Evolutionary conservation across 305 asterid genomes (phyloP), one percentile per base, ranked within the genome.

Genomic region (Rubia balearica): DNA sequence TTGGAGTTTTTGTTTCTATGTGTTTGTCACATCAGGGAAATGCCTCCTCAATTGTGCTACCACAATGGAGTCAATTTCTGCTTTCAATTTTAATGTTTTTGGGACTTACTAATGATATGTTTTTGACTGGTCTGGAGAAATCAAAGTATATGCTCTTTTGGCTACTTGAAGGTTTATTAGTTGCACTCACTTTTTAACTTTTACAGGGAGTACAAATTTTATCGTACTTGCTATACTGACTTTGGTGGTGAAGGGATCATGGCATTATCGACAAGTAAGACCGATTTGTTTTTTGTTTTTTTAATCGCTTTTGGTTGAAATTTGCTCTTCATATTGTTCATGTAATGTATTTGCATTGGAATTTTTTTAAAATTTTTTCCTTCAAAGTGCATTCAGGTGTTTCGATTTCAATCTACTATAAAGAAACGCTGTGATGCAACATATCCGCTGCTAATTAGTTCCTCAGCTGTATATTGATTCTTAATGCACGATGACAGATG

Each of bases 241-340:
- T 48, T 82, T 93, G 91, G 83, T 82, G 62, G 76, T 90, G 36
- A 90, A 93, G 74, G 96, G 94, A 79, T 80, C 96, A 78, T 93
- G 96, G 96, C 75, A 93, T 80, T 82, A 84, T 70, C 90, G 97
- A 61, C 98, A 93, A 91, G 98, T 93, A 74, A 83, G 59, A 6
- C 65, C 61, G 4, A 13, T 12, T 19, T 55, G 53, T 13, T 38
- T 3, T 27, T 24, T 46, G 21, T 48, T 14, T 30, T 8, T 48
- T 7, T 3, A 38, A n/a, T 5, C 51, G 11, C 30, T 4, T 22
- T 68, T n/a, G 5, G 14, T 30, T 68, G 12, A 4, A 17, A 6
- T n/a, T 55, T 68, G 19, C 0, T n/a, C 38, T 53, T 53, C 19
- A 36, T 4, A 5, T 8, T 30, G 48, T 12, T 16, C 40, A 30